phyloP scores from a whole-genome alignment of 106 monocot genomes.

The Acorus calamus region DNA sequence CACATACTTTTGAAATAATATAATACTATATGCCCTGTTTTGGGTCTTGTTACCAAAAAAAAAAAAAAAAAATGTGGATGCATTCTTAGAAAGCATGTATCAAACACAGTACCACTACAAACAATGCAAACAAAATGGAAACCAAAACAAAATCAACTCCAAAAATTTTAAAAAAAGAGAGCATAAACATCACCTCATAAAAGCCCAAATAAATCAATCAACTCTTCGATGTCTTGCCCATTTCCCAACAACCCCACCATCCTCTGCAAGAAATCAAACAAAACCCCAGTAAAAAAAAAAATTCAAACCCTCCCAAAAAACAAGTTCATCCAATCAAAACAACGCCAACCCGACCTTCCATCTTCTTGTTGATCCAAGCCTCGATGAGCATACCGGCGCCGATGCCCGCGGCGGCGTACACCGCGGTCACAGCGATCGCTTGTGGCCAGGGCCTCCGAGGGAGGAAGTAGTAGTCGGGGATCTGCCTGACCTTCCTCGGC shows the following conservation, averaged over 20 bases:
- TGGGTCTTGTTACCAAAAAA: too few relatives aligned
- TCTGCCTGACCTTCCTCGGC: slow-evolving; percentile 64
- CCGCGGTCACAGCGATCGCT: slow-evolving; percentile 50
- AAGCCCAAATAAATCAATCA: too few relatives aligned
- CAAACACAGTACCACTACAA: too few relatives aligned
- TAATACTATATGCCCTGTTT: too few relatives aligned
- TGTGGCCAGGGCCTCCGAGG: slow-evolving; percentile 46
- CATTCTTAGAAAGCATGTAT: too few relatives aligned
- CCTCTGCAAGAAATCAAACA: slow-evolving; percentile 15
- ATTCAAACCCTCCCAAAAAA: background rate
- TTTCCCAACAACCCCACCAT: slow-evolving; percentile 23
- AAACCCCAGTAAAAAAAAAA: background rate
- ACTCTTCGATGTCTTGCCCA: slow-evolving; percentile 4
- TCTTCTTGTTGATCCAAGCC: slow-evolving; percentile 80
- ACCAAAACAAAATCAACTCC: too few relatives aligned
- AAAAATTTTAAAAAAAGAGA: too few relatives aligned
- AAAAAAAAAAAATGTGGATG: too few relatives aligned
- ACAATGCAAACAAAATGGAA: too few relatives aligned
- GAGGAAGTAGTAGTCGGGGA: slow-evolving; percentile 89
- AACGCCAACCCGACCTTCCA: slow-evolving; percentile 30
- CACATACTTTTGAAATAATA: too few relatives aligned
- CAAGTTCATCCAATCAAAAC: background rate
- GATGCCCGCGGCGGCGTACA: slow-evolving; percentile 64
- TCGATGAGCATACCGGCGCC: slow-evolving; percentile 85
- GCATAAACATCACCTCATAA: too few relatives aligned